phyloP scores from a whole-genome alignment of 805 yeast genomes.

The Candida railenensis region DNA sequence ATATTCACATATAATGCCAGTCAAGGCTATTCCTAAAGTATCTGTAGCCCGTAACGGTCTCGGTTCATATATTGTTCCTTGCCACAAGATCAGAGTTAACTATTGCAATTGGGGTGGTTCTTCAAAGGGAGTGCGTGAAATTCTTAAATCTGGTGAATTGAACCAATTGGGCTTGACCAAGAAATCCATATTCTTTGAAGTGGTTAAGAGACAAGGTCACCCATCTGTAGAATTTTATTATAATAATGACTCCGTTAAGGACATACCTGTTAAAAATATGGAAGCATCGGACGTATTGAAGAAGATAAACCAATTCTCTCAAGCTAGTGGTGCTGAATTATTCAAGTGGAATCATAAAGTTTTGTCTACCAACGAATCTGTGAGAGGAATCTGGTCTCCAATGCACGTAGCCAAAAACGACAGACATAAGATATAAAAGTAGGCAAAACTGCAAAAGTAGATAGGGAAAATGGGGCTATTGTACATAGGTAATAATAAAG shows the following conservation, averaged over 20 bases:
- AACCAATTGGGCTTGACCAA: constrained; percentile 56
- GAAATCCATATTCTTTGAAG: constrained; percentile 70
- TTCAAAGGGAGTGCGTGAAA: constrained; percentile 78
- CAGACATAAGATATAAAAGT: constrained; percentile 35
- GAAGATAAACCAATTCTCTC: constrained; percentile 62
- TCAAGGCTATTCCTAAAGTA: constrained; percentile 56
- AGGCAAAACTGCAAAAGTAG: neutral
- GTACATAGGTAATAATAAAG: neutral
- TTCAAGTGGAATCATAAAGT: constrained; percentile 72
- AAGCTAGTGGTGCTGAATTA: constrained; percentile 67
- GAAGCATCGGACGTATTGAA: constrained; percentile 58
- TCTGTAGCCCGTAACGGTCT: constrained; percentile 74
- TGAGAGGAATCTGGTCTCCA: constrained; percentile 98
- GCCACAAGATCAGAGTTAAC: constrained; percentile 71
- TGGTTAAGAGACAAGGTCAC: constrained; percentile 74
- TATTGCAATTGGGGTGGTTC: constrained; percentile 97
- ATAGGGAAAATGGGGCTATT: neutral
- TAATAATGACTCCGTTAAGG: constrained; percentile 40
- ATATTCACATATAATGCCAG: constrained; percentile 41
- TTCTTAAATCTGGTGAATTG: constrained; percentile 52
- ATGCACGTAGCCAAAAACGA: constrained; percentile 60
- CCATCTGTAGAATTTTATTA: constrained; percentile 57
- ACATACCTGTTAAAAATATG: constrained; percentile 77
- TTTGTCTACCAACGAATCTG: constrained; percentile 73
- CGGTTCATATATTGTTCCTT: constrained; percentile 71